Evolutionary conservation across 805 yeast genomes (phyloP), one percentile per base, ranked within the genome.

Genomic region (Yarrowia keelungensis): DNA sequence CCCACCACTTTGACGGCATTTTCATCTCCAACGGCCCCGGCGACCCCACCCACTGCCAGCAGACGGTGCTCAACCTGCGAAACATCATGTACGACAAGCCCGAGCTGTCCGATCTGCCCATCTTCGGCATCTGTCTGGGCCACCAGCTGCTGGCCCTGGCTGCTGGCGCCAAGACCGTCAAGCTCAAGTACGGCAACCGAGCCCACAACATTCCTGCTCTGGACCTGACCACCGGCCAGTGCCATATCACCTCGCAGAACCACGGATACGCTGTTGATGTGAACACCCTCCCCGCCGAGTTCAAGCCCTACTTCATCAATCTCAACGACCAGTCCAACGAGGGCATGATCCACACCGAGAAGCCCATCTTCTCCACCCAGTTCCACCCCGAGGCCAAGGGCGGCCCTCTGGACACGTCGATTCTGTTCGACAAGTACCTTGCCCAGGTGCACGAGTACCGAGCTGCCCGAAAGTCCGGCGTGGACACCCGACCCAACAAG

Each of bases 351-450:
- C 99, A 95, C 80, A 84, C 82, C 69, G 77, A 86, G 47, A 89
- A 86, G 78, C 99, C 99, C 66, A 90, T 94, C 69, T 95, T 94
- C 81, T 91, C 97, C 46, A 92, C 97, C 2, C 99, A 95, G 80
- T 95, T 95, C 85, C 99, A 95, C 79, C 99, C 99, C 61, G 99
- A 95, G 81, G 98, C 99, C 69, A 94, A 92, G 82, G 98, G 99
- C 75, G 99, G 99, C 74, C 99, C 99, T 70, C 84, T 90, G 75
- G 99, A 95, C 80, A 90, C 97, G 14, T 85, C 92, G 2, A 91
- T 87, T 81, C 83, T 95, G 79, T 95, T 95, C 74, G 98, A 95
- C 83, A 91, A 88, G 79, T 95, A 91, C 81, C 87, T 95, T 74
- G 85, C 82, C 46, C 83, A 89, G 75, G 88, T 95, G 72, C 83